Evolutionary conservation across 305 asterid species (phyloP).

Genomic region (Nicotiana rustica): DNA sequence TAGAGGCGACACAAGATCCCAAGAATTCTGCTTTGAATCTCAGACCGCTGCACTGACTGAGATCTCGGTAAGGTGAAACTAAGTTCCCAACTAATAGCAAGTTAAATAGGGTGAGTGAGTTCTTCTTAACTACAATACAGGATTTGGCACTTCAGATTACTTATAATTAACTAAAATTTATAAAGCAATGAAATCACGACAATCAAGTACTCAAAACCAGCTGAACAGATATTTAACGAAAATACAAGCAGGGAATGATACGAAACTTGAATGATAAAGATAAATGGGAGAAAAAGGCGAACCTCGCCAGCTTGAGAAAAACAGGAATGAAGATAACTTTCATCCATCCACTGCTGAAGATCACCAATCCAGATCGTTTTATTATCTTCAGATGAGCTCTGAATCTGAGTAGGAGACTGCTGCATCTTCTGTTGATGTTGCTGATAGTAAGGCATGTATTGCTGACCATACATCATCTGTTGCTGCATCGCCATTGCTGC

Average conservation of each 20-base stretch:
- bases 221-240: background rate
- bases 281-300: conserved; percentile 14
- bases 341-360: conserved; percentile 99
- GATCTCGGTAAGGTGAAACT: background rate
- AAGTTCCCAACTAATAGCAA: background rate
- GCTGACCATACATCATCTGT: conserved; percentile 89
- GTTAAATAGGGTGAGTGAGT: background rate
- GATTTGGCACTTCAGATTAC: background rate
- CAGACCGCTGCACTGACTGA: background rate
- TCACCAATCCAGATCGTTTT: conserved; percentile 99
- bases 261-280: background rate
- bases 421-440: conserved; percentile 57
- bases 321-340: conserved; percentile 77
- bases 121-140: conserved; percentile 1
- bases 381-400: conserved; percentile 75
- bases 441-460: conserved; percentile 80
- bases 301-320: conserved; percentile 89
- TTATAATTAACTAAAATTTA: background rate
- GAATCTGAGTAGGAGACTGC: conserved; percentile 63
- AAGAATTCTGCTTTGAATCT: background rate
- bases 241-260: background rate
- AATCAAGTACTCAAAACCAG: conserved; percentile 29
- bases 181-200: background rate
- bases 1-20: background rate
- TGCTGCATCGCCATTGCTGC: conserved; percentile 81